Conservation (phyloP, 1,284 basidiomycete species). For the Fomitopsis pinicola region DNA sequence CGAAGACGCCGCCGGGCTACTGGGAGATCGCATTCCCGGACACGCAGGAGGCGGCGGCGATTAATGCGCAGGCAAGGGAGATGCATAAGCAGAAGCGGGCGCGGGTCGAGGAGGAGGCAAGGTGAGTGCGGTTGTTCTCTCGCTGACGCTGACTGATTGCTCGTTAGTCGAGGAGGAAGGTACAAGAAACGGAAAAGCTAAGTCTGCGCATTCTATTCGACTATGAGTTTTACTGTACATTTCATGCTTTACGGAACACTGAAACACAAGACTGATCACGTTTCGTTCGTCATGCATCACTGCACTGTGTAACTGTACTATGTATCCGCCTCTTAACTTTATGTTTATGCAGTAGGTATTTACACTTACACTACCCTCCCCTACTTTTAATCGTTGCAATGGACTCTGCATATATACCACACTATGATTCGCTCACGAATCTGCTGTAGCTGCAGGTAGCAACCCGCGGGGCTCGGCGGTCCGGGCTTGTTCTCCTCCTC, state of each 20-base stretch:
- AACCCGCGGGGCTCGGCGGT: too few relatives aligned
- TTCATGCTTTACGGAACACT: not conserved
- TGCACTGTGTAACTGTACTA: not conserved
- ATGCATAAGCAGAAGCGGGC: slow-evolving; percentile 64
- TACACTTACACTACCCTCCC: too few relatives aligned
- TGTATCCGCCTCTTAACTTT: not conserved
- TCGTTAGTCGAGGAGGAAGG: slow-evolving; percentile 13
- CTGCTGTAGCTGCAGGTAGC: too few relatives aligned
- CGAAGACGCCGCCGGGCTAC: slow-evolving; percentile 79
- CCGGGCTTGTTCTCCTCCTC: too few relatives aligned
- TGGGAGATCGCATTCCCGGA: slow-evolving; percentile 87
- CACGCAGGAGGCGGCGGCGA: slow-evolving; percentile 73
- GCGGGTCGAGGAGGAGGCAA: slow-evolving; percentile 55
- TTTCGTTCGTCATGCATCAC: not conserved
- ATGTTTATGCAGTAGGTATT: not conserved
- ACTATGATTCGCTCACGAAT: too few relatives aligned
- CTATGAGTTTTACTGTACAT: not conserved
- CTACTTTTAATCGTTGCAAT: not conserved
- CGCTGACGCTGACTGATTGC: not conserved
- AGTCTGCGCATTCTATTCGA: not conserved
- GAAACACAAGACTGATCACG: not conserved
- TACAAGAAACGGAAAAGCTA: slow-evolving; percentile 12
- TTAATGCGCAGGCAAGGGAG: slow-evolving; percentile 68
- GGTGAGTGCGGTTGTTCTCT: slow-evolving; percentile 27
- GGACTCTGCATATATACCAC: too few relatives aligned